Conservation (phyloP, 2,329 filamentous ascomycete species). For the Sporothrix dimorphospora region DNA sequence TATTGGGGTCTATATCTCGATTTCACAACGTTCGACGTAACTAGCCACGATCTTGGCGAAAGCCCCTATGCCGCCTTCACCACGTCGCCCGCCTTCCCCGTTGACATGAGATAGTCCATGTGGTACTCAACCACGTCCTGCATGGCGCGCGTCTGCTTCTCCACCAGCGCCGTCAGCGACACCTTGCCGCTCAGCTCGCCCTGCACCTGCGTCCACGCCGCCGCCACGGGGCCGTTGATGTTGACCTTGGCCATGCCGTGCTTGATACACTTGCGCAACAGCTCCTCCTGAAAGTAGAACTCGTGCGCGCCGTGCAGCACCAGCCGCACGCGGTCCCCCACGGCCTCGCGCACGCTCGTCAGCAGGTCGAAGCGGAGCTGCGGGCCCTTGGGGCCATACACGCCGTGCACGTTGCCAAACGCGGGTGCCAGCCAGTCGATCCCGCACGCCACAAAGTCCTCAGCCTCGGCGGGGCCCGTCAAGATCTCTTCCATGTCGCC, state of each 20-base stretch:
- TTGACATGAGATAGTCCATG: conserved; percentile 37
- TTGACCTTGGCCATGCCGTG: conserved; percentile 54
- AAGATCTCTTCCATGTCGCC: conserved; percentile 53
- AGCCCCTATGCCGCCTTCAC: background rate
- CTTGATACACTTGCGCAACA: conserved; percentile 50
- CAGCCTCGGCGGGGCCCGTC: conserved; percentile 69
- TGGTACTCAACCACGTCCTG: conserved; percentile 35
- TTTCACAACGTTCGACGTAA: too few relatives aligned
- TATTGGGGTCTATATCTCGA: background rate
- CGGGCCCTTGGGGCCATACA: conserved; percentile 68
- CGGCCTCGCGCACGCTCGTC: conserved; percentile 47
- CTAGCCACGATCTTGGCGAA: background rate
- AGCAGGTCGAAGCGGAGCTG: conserved; percentile 63
- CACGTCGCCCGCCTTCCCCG: conserved; percentile 32
- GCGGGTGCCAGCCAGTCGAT: conserved; percentile 76
- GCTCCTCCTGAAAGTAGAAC: conserved; percentile 50
- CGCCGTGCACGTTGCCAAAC: conserved; percentile 76
- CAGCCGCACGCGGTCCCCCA: conserved; percentile 50
- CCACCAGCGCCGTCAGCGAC: conserved; percentile 45
- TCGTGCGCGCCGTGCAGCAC: conserved; percentile 50
- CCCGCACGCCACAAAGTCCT: conserved; percentile 70
- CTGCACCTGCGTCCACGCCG: conserved; percentile 40
- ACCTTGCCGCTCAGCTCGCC: conserved; percentile 49
- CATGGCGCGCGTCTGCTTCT: conserved; percentile 35
- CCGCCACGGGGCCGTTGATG: conserved; percentile 55